These are phyloP conservation scores for Albizia julibrissin DNA, from an alignment of 306 rosid species.

Conservation along the genomic window DNA sequence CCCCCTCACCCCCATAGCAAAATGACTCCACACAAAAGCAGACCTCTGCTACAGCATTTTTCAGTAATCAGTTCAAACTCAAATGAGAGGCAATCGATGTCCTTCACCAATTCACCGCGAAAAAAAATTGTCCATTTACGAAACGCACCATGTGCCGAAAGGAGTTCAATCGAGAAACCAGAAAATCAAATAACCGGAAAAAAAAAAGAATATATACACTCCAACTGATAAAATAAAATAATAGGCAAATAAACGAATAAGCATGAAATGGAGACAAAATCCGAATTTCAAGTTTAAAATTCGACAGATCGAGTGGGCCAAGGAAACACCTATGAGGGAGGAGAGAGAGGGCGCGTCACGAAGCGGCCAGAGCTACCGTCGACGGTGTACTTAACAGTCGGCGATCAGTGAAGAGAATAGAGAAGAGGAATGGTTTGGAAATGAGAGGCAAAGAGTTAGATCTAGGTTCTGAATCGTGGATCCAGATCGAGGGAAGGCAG, in stretches of 20 bases:
- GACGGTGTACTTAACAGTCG: not conserved
- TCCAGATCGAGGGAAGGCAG: not conserved
- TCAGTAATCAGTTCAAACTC: not conserved
- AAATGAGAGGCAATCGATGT: not conserved
- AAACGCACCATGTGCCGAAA: not conserved
- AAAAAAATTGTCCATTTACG: not conserved
- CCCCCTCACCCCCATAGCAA: too few species aligned
- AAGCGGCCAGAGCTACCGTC: not conserved
- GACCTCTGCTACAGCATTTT: not conserved
- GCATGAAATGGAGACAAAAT: not conserved
- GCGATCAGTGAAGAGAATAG: slow-evolving; percentile 16
- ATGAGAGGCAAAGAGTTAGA: slow-evolving; percentile 13
- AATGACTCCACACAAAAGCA: not conserved
- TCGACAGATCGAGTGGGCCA: slow-evolving; percentile 8
- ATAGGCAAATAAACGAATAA: not conserved
- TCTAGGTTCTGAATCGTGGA: slow-evolving; percentile 1
- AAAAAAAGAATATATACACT: not conserved
- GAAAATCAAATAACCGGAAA: not conserved
- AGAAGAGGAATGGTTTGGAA: not conserved
- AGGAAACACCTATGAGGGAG: slow-evolving; percentile 23
- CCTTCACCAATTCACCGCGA: not conserved
- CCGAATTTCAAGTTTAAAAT: slow-evolving; percentile 28
- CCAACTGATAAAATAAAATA: not conserved
- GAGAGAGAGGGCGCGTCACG: not conserved
- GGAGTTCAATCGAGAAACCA: not conserved